These are phyloP conservation scores for Filobasidium uniguttulatum DNA, from an alignment of 1,284 basidiomycete genomes.

Conservation along the genomic window DNA sequence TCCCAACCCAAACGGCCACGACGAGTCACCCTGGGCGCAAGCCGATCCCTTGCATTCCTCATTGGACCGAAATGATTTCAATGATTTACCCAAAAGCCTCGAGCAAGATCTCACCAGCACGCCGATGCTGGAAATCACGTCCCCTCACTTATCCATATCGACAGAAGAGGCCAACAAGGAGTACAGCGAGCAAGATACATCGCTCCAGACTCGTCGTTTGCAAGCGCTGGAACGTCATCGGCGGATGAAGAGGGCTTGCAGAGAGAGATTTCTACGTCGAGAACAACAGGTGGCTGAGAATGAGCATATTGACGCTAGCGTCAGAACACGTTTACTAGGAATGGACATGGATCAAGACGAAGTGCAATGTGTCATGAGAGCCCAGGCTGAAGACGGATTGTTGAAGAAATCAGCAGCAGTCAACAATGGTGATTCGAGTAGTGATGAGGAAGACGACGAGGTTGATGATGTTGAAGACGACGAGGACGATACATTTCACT, in stretches of 20 bases:
- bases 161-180: not conserved
- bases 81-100: not conserved
- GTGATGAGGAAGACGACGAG: constrained; percentile 22
- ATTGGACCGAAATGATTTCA: not conserved
- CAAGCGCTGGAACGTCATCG: constrained; percentile 39
- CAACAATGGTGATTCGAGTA: not conserved
- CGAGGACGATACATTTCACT: constrained; percentile 32
- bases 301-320: constrained; percentile 47
- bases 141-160: not conserved
- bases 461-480: constrained; percentile 42
- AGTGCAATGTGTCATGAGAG: constrained; percentile 14
- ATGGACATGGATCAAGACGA: constrained; percentile 15
- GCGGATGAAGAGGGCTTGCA: constrained; percentile 50
- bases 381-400: constrained; percentile 13
- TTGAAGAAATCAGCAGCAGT: not conserved
- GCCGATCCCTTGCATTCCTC: constrained; percentile 13
- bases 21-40: no score
- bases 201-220: constrained; percentile 13
- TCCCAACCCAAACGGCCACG: constrained; percentile 9
- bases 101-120: no score
- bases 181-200: not conserved
- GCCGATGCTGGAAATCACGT: no score
- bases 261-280: constrained; percentile 42
- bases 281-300: constrained; percentile 42
- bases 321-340: constrained; percentile 39